Conservation (phyloP, 2,329 filamentous ascomycete genomes). For the Colletotrichum tropicale region DNA sequence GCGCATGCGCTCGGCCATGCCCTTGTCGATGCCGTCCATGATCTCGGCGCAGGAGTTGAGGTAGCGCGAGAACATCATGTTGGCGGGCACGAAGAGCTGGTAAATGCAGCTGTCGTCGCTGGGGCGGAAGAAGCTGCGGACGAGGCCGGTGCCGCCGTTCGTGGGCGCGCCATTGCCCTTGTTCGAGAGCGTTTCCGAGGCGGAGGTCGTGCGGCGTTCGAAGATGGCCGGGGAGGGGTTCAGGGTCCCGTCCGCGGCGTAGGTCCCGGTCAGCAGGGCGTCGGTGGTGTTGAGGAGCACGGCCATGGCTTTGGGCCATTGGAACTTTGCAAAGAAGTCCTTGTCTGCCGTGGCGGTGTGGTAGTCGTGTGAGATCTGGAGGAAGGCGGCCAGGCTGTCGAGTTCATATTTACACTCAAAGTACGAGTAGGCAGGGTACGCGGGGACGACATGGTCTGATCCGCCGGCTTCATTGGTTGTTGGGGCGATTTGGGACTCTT, state of each 20-base stretch:
- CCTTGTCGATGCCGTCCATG: slow-evolving; percentile 48
- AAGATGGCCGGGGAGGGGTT: slow-evolving; percentile 74
- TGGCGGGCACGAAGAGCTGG: slow-evolving; percentile 87
- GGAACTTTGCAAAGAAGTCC: slow-evolving; percentile 72
- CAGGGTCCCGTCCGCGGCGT: slow-evolving; percentile 63
- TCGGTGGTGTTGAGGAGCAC: slow-evolving; percentile 72
- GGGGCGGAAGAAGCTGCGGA: slow-evolving; percentile 87
- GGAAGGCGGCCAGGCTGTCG: slow-evolving; percentile 86
- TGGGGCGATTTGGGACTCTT: slow-evolving; percentile 70
- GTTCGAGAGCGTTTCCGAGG: slow-evolving; percentile 83
- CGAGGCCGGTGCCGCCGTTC: slow-evolving; percentile 77
- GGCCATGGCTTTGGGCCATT: slow-evolving; percentile 76
- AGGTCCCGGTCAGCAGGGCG: slow-evolving; percentile 76
- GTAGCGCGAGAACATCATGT: slow-evolving; percentile 80
- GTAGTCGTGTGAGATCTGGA: slow-evolving; percentile 83
- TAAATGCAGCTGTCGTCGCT: slow-evolving; percentile 88
- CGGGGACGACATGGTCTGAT: slow-evolving; percentile 51
- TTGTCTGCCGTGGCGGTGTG: slow-evolving; percentile 73
- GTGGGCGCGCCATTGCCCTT: slow-evolving; percentile 81
- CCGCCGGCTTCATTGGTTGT: slow-evolving; percentile 59
- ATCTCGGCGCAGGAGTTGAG: slow-evolving; percentile 55
- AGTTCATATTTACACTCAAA: slow-evolving; percentile 96
- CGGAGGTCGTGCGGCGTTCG: slow-evolving; percentile 71
- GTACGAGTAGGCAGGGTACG: slow-evolving; percentile 72
- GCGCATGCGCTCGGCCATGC: slow-evolving; percentile 63